phyloP scores from a whole-genome alignment of 371 early-diverging fungal species.

The Apophysomyces ossiformis region DNA sequence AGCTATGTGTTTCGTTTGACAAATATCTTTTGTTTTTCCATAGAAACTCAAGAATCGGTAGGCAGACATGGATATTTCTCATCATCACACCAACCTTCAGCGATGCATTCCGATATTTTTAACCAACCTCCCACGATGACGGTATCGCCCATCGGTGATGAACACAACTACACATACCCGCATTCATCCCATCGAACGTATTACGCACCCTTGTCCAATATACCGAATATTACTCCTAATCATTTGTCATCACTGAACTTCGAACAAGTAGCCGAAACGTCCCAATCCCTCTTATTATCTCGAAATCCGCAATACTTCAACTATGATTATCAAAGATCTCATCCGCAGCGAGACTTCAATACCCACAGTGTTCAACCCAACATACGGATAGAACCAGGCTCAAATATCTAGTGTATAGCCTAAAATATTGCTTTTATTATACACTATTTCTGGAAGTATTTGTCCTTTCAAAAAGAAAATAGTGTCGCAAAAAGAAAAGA shows the following conservation, averaged over 20 bases:
- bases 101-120: background rate
- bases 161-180: background rate
- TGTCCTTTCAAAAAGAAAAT: no score
- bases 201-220: background rate
- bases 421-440: background rate
- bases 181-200: constrained; percentile 1
- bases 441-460: no score
- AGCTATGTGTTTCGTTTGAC: background rate
- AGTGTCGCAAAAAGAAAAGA: background rate
- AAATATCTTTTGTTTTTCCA: background rate
- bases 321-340: constrained; percentile 3
- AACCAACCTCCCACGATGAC: background rate
- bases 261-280: background rate
- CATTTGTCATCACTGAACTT: background rate
- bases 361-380: background rate
- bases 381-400: constrained; percentile 5
- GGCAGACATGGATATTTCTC: background rate
- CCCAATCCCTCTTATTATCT: background rate
- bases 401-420: background rate
- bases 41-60: background rate
- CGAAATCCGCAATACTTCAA: background rate
- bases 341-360: constrained; percentile 4
- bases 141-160: background rate
- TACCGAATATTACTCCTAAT: background rate
- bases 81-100: constrained; percentile 1